Percentiles rank a stretch among this genome's conserved stretches.
Evolutionary conservation across 768 basidiomycete genomes (phyloP).

Genomic region (Serendipita vermifera): DNA sequence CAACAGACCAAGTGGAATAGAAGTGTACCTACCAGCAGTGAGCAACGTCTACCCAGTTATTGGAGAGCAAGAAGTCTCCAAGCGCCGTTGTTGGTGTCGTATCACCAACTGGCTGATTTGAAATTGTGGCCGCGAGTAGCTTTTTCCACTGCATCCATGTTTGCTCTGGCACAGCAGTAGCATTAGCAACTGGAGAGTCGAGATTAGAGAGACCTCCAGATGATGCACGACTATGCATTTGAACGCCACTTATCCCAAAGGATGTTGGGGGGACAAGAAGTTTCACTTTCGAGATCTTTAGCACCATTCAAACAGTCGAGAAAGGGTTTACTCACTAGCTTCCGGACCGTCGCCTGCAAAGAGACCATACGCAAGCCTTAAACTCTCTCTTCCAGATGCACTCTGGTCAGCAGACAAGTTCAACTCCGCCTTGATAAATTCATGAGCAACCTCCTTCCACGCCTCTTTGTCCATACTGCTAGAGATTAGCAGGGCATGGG

Average conservation of each 20-base stretch:
- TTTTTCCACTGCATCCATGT: constrained; percentile 2
- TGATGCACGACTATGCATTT: constrained; percentile 28
- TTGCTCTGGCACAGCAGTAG: constrained; percentile 26
- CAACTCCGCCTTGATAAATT: constrained; percentile 73
- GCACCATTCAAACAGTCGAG: background rate
- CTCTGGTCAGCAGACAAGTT: constrained; percentile 18
- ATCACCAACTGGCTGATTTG: constrained; percentile 53
- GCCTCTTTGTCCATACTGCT: constrained; percentile 86
- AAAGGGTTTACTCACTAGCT: constrained; percentile 39
- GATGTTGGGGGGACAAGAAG: constrained; percentile 21
- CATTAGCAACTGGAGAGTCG: constrained; percentile 15
- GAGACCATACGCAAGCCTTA: constrained; percentile 70
- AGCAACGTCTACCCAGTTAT: constrained; percentile 70
- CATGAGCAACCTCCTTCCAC: constrained; percentile 81
- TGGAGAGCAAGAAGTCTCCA: constrained; percentile 64
- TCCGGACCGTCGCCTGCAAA: constrained; percentile 72
- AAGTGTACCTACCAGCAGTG: constrained; percentile 66
- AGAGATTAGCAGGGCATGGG: constrained; percentile 89
- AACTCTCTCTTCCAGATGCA: constrained; percentile 47
- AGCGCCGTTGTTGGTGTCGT: constrained; percentile 68
- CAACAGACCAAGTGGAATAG: background rate
- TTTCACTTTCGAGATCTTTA: background rate
- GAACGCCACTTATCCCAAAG: constrained; percentile 64
- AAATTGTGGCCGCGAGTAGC: constrained; percentile 17
- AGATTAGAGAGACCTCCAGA: background rate